phyloP scores from a whole-genome alignment of 1,284 basidiomycete species.

The Apiotrichum laibachii region DNA sequence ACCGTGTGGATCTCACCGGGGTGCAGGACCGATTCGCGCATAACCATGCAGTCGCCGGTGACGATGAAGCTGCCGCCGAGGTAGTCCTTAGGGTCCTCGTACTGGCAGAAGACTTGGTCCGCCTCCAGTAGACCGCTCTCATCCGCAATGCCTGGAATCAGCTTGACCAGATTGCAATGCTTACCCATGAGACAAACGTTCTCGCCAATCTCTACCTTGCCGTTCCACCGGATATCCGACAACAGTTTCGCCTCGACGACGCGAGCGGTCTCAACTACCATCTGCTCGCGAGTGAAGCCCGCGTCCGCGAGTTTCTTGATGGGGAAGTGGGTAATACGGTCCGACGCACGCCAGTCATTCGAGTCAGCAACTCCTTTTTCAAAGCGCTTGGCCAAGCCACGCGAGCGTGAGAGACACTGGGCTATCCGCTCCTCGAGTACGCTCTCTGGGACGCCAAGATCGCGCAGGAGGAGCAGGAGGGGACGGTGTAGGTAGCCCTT shows the following conservation, averaged over 20 bases:
- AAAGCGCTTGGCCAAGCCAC: constrained; percentile 19
- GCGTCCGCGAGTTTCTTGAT: constrained; percentile 23
- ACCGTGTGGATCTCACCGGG: constrained; percentile 29
- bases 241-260: constrained; percentile 25
- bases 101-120: constrained; percentile 36
- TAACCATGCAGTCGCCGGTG: constrained; percentile 26
- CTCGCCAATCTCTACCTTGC: constrained; percentile 24
- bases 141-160: constrained; percentile 27
- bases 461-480: constrained; percentile 27
- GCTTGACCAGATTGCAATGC: background rate
- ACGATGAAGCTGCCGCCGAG: constrained; percentile 18
- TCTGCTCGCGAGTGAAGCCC: constrained; percentile 27
- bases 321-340: constrained; percentile 16
- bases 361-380: background rate
- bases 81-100: constrained; percentile 16
- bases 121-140: constrained; percentile 29
- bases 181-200: constrained; percentile 29
- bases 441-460: constrained; percentile 23
- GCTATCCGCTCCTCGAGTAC: constrained; percentile 20
- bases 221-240: constrained; percentile 30
- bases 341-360: constrained; percentile 8
- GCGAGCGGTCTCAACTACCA: constrained; percentile 24
- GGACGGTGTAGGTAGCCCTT: constrained; percentile 31
- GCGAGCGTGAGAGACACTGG: constrained; percentile 12
- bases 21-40: constrained; percentile 29